These are phyloP conservation scores for Aureococcus anophagefferens DNA, from an alignment of 108 stramenopile genomes.

Conservation along the genomic window DNA sequence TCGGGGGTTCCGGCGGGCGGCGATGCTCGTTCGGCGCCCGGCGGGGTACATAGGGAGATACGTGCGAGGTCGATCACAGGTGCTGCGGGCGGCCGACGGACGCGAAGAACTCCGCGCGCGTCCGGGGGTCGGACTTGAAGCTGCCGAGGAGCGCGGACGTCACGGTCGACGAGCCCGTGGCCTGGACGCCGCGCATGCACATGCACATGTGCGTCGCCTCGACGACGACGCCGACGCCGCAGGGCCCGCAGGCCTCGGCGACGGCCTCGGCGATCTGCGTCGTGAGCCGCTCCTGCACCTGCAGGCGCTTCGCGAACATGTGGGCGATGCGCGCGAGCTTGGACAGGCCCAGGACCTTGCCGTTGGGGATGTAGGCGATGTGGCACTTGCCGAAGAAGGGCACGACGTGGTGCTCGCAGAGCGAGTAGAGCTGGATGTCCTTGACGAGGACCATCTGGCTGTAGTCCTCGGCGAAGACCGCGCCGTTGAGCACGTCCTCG, in stretches of 20 bases:
- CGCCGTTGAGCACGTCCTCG: conserved; percentile 51
- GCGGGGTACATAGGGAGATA: no score
- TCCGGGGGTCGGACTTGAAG: conserved; percentile 76
- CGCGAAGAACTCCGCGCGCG: conserved; percentile 86
- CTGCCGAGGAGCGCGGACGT: conserved; percentile 81
- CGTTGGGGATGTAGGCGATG: conserved; percentile 94
- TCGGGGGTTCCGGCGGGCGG: no score
- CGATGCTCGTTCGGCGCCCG: no score
- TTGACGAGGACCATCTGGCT: conserved; percentile 92
- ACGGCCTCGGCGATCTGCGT: conserved; percentile 91
- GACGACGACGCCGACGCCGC: conserved; percentile 91
- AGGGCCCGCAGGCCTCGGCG: conserved; percentile 45
- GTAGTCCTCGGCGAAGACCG: conserved; percentile 81
- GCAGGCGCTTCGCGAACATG: conserved; percentile 76
- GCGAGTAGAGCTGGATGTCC: conserved; percentile 86
- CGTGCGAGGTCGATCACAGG: no score
- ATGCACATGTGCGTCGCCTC: conserved; percentile 96
- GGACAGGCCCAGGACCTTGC: conserved; percentile 63
- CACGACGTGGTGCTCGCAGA: conserved; percentile 99
- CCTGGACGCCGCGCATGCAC: conserved; percentile 95
- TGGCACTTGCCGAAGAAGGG: conserved; percentile 83
- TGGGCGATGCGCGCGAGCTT: conserved; percentile 92
- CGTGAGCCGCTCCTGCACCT: conserved; percentile 97
- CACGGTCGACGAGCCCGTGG: conserved; percentile 72
- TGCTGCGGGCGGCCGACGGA: conserved; percentile 32